These are phyloP conservation scores for Trichophyton schoenleinii DNA, from an alignment of 2,329 filamentous ascomycete species.

Conservation along the genomic window DNA sequence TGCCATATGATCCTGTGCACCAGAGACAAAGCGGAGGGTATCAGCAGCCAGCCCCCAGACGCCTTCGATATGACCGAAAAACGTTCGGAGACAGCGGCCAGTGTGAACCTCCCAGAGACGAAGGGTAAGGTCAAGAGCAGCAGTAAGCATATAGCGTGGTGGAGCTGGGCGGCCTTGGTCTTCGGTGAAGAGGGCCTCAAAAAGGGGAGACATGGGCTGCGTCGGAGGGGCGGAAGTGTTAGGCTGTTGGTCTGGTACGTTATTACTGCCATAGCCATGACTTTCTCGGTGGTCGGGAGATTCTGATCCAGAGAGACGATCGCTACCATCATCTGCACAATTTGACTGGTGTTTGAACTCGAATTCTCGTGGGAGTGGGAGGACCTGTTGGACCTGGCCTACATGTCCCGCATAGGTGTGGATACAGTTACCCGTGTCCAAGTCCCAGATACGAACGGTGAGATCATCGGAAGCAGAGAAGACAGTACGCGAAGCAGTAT, in stretches of 20 bases:
- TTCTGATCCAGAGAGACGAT: constrained; percentile 10
- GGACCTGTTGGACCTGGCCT: constrained; percentile 84
- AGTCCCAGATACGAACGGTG: constrained; percentile 82
- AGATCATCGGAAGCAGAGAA: constrained; percentile 91
- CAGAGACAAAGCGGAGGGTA: constrained; percentile 73
- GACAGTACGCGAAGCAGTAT: constrained; percentile 67
- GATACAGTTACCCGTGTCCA: constrained; percentile 71
- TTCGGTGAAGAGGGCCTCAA: constrained; percentile 41
- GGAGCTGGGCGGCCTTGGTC: constrained; percentile 57
- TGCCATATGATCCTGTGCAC: constrained; percentile 85
- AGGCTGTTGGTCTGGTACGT: constrained; percentile 11
- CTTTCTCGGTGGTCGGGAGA: constrained; percentile 3
- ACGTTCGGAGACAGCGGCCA: constrained; percentile 72
- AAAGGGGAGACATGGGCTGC: constrained; percentile 15
- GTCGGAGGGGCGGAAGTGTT: constrained; percentile 12
- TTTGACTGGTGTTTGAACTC: constrained; percentile 58
- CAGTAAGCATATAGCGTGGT: constrained; percentile 84
- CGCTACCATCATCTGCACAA: constrained; percentile 23
- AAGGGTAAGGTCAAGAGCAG: constrained; percentile 80
- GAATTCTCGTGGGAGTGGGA: constrained; percentile 74
- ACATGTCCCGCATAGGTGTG: constrained; percentile 74
- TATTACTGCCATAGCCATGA: constrained; percentile 13
- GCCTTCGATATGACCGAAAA: constrained; percentile 93
- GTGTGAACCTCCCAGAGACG: constrained; percentile 81
- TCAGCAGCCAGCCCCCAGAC: constrained; percentile 90